Base-by-base conservation (phyloP, 805 yeast species). In the Brettanomyces sp. region DNA sequence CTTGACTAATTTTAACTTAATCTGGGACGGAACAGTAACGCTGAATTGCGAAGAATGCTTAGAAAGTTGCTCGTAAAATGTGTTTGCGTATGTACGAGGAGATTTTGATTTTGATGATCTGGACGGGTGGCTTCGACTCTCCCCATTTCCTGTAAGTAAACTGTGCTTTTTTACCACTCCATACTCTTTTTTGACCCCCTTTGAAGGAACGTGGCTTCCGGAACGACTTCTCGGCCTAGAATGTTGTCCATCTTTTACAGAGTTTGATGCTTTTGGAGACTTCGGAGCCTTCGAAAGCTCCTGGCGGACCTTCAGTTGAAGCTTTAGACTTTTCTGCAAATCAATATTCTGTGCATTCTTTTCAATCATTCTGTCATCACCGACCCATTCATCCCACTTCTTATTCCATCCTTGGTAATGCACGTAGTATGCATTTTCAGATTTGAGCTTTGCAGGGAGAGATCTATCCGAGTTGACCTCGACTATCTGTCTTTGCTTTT, bases 351-450 rank as follows among this genome's bases (percentile, higher is more conserved):
- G 95, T 30, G 78, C 82, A 43, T 74, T 84, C 57, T 70, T 72
- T 51, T 79, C 82, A 56, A 86, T 68, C 5, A 91, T 74, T 34
- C 98, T 67, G 36, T 77, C 80, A 6, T 65, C 63, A 1, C 76
- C 74, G 1, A 91, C 91, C 99, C 99, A 91, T 63, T 91, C 99
- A 60, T 91, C 98, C 96, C 96, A 91, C 48, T 89, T 80, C 14
- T 82, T 65, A 57, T 90, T 91, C 99, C 99, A 91, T 3, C 99
- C 98, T 54, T 82, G 84, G 64, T 91, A 91, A 59, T 93, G 99
- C 14, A 91, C 77, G 53, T 70, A 80, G 63, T 79, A 90, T 30
- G 53, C 50, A 35, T 52, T 51, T 33, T 48, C 43, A 13, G 51
- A 43, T 25, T 48, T 37, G n/a, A 40, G 47, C 3, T 44, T 49